A percentile compares a stretch with the other conserved stretches of the same genome.
Evolutionary conservation across 1,284 basidiomycete genomes (phyloP).

Genomic region (Earliella scabrosa): DNA sequence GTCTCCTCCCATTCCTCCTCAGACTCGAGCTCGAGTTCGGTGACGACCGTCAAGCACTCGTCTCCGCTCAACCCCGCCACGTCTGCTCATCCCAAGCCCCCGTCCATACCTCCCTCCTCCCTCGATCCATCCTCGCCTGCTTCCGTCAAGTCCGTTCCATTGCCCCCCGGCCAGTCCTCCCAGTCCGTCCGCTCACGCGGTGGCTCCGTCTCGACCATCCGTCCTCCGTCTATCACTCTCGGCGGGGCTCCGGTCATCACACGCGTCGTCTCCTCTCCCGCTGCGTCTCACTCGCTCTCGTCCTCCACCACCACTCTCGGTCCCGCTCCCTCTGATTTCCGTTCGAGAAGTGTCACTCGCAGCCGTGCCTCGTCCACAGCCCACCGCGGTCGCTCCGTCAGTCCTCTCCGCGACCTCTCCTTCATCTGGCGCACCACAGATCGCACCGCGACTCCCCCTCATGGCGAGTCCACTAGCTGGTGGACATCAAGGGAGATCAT

Average conservation of each 20-base stretch:
- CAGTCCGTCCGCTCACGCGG: slow-evolving; percentile 16
- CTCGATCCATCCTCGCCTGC: background rate
- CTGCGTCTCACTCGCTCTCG: slow-evolving; percentile 19
- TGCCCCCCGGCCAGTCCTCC: background rate
- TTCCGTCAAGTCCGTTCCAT: no score
- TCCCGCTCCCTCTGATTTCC: slow-evolving; percentile 14
- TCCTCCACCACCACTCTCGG: slow-evolving; percentile 19
- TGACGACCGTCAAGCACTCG: no score
- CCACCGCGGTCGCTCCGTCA: slow-evolving; percentile 24
- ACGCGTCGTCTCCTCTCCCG: slow-evolving; percentile 32
- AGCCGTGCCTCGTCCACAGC: slow-evolving; percentile 18
- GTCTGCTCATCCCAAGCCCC: background rate
- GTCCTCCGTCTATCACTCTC: slow-evolving; percentile 13
- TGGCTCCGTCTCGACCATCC: slow-evolving; percentile 28
- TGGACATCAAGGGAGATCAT: slow-evolving; percentile 34
- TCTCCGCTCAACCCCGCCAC: background rate
- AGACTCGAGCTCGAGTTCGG: no score
- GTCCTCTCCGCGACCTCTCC: slow-evolving; percentile 27
- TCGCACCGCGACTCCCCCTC: slow-evolving; percentile 23
- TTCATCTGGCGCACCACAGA: slow-evolving; percentile 22
- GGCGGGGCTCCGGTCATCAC: slow-evolving; percentile 15
- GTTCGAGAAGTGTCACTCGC: background rate
- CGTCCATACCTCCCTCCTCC: background rate
- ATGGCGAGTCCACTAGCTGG: slow-evolving; percentile 31
- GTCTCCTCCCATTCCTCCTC: no score